Base-by-base conservation (phyloP, 2,329 filamentous ascomycete species). In the Pezicula carpinea region DNA sequence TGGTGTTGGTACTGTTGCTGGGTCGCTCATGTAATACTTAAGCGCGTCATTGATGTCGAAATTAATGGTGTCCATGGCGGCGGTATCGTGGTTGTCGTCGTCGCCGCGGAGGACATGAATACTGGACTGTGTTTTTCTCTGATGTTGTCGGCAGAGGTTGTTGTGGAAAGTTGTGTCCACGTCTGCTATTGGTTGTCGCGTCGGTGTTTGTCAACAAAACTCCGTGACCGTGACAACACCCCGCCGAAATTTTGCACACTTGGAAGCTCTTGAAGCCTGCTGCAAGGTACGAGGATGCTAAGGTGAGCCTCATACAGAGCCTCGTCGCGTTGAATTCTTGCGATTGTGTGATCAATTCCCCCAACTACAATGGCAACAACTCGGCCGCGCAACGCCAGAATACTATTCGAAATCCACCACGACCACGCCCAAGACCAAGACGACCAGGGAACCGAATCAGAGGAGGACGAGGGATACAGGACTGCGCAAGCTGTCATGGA, bases 21-120 rank as follows among this genome's bases (percentile, higher is more conserved):
- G 92, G 66, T 97, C 92, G 70, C 89, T 95, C 79, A 96, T 88
- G 71, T 96, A 99, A 66, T 89, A 81, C 76, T 96, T 96, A 68
- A 97, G 85, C 56, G 90, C 89, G 73, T 96, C 87, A 67, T 96
- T 96, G 69, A 99, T 89, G 68, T 97, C 89, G 72, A 99, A 99
- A 63, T 85, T 79, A 65, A 90, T 79, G 73, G 87, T 87, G 62
- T 75, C 85, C 83, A 85, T 85, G 65, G 54, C 67, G 60, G 63
- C 46, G 52, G 50, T 40, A 39, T 43, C 35, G 44, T 52, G 43
- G 51, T 52, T 48, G 40, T 45, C 43, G 45, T 41, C 19, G 17
- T 43, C 48, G 46, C 46, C 50, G 34, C 34, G 44, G 32, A 43
- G 49, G 41, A 50, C 54, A 59, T 58, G 32, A 54, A 55, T 43